Conservation (phyloP, 306 rosid genomes). For the Cucurbita argyrosperma region DNA sequence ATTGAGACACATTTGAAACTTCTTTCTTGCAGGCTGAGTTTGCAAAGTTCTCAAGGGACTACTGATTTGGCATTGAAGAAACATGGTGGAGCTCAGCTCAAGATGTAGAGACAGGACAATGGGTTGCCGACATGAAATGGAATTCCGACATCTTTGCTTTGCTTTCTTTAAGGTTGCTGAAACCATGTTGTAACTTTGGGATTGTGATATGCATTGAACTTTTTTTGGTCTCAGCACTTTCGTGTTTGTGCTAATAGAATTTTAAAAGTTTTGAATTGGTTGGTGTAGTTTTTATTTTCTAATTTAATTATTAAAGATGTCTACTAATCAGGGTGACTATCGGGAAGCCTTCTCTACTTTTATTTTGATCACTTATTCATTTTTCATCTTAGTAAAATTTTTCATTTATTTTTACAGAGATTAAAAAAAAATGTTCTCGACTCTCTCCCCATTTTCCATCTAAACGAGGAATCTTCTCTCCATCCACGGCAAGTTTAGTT, state of each 20-base stretch:
- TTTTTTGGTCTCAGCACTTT: not conserved
- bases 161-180: not conserved
- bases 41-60: slow-evolving; percentile 52
- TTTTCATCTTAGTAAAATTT: too few species aligned
- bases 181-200: not conserved
- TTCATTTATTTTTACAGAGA: too few species aligned
- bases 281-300: not conserved
- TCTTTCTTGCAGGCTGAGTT: slow-evolving; percentile 45
- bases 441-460: too few species aligned
- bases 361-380: too few species aligned
- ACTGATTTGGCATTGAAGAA: slow-evolving; percentile 8
- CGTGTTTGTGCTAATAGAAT: not conserved
- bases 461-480: too few species aligned
- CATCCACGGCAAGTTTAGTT: too few species aligned
- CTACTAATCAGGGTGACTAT: not conserved
- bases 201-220: not conserved
- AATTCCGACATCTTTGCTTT: not conserved
- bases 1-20: not conserved
- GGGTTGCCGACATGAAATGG: not conserved
- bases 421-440: too few species aligned
- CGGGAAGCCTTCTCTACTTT: not conserved
- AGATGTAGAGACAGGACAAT: not conserved
- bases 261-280: not conserved
- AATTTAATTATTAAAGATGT: not conserved
- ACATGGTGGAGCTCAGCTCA: not conserved